Evolutionary conservation across 139 green algal species (phyloP).

Genomic region (Pseudopediastrum boryanum): DNA sequence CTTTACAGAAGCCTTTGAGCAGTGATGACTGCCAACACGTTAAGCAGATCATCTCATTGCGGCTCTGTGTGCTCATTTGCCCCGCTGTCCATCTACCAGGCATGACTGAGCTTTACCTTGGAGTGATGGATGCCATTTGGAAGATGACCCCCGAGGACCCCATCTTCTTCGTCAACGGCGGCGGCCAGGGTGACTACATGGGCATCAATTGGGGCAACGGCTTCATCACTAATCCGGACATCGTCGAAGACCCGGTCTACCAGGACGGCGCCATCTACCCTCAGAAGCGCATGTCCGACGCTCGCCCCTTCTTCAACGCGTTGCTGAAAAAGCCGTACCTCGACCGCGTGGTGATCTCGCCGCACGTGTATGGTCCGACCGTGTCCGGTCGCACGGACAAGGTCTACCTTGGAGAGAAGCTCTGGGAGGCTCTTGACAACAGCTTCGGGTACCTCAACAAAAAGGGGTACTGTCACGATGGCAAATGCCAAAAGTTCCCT

Average conservation of each 20-base stretch:
- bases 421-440: slow-evolving; percentile 27
- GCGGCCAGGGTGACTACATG: slow-evolving; percentile 29
- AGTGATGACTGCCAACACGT: no score
- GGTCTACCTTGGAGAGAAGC: slow-evolving; percentile 9
- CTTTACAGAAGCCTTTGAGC: no score
- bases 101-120: slow-evolving; percentile 47
- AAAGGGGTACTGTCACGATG: neutral
- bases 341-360: slow-evolving; percentile 46
- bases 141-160: slow-evolving; percentile 26
- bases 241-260: slow-evolving; percentile 1
- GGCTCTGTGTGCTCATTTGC: neutral
- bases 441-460: slow-evolving; percentile 33
- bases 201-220: slow-evolving; percentile 43
- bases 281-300: slow-evolving; percentile 34
- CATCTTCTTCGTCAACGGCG: slow-evolving; percentile 40
- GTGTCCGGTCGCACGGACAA: slow-evolving; percentile 31
- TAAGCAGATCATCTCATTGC: no score
- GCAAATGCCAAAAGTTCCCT: slow-evolving; percentile 34
- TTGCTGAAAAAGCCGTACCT: slow-evolving; percentile 50
- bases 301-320: slow-evolving; percentile 54
- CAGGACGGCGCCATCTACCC: no score
- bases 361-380: slow-evolving; percentile 47
- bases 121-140: slow-evolving; percentile 56
- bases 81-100: neutral
- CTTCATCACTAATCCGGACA: slow-evolving; percentile 42